A percentile compares a stretch with the other conserved stretches of the same genome.
Evolutionary conservation across 148 eudicot species (phyloP).

Genomic region (Fagopyrum esculentum): DNA sequence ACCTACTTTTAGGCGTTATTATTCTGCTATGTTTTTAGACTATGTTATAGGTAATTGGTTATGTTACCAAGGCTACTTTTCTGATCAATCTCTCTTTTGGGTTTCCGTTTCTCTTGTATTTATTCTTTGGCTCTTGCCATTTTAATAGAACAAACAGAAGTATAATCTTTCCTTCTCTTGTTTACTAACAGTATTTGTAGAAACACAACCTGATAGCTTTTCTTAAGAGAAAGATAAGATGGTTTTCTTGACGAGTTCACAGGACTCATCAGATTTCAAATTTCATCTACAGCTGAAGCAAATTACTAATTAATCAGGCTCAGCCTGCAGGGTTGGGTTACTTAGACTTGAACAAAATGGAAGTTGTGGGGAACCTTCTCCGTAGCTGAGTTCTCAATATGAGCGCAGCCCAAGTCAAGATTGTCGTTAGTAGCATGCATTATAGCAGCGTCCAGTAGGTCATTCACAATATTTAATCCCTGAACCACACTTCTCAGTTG

Average conservation of each 20-base stretch:
- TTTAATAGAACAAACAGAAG: too few species aligned
- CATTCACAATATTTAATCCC: conserved; percentile 42
- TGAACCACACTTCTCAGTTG: conserved; percentile 71
- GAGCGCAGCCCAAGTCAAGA: conserved; percentile 86
- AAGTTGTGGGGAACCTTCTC: conserved; percentile 50
- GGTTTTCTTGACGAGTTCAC: not conserved
- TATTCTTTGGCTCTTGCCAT: too few species aligned
- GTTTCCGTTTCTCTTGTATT: too few species aligned
- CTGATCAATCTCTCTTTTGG: too few species aligned
- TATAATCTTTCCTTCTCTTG: too few species aligned
- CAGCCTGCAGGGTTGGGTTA: not conserved
- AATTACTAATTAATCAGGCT: not conserved
- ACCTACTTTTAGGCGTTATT: too few species aligned
- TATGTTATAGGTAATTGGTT: too few species aligned
- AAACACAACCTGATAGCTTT: not conserved
- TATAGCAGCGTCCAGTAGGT: conserved; percentile 61
- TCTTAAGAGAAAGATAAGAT: not conserved
- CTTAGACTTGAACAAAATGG: not conserved
- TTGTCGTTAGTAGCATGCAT: conserved; percentile 81
- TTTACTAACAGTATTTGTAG: not conserved
- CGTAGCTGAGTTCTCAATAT: conserved; percentile 85
- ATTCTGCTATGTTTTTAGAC: too few species aligned
- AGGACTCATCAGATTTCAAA: not conserved
- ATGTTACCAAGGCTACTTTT: too few species aligned
- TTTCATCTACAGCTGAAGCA: not conserved